Evolutionary conservation across 202 grass and related monocot genomes (phyloP).

Genomic region (Panicum hallii): DNA sequence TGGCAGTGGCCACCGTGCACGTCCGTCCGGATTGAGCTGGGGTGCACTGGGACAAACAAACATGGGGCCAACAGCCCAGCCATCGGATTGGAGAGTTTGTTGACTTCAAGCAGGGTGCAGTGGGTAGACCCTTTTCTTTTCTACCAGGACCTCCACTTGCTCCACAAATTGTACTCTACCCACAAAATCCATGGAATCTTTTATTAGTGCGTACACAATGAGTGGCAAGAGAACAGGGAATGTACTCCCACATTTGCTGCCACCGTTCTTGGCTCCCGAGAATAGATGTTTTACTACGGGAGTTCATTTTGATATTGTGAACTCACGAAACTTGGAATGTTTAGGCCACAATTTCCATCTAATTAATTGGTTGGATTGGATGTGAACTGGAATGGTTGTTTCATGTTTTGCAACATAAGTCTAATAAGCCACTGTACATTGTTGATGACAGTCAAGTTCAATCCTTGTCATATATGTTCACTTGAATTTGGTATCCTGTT

Average conservation of each 20-base stretch:
- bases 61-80: conserved; percentile 1
- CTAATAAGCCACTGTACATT: too few relatives aligned
- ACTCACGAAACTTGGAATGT: too few relatives aligned
- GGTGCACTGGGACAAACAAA: conserved; percentile 23
- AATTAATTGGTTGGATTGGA: too few relatives aligned
- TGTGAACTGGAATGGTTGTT: too few relatives aligned
- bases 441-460: too few relatives aligned
- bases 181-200: background rate
- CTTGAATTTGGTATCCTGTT: too few relatives aligned
- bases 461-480: too few relatives aligned
- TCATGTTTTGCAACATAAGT: too few relatives aligned
- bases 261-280: background rate
- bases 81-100: conserved; percentile 1
- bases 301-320: background rate
- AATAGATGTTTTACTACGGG: background rate
- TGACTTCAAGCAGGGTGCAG: background rate
- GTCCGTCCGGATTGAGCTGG: conserved; percentile 3
- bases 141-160: background rate
- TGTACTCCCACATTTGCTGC: background rate
- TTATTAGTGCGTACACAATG: background rate
- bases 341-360: too few relatives aligned
- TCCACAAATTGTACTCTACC: background rate
- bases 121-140: background rate
- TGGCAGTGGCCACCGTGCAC: conserved; percentile 32
- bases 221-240: background rate